Evolutionary conservation across 2,329 filamentous ascomycete species (phyloP), one percentile per base, ranked within the genome.

Genomic region (Epichloe hybrida): DNA sequence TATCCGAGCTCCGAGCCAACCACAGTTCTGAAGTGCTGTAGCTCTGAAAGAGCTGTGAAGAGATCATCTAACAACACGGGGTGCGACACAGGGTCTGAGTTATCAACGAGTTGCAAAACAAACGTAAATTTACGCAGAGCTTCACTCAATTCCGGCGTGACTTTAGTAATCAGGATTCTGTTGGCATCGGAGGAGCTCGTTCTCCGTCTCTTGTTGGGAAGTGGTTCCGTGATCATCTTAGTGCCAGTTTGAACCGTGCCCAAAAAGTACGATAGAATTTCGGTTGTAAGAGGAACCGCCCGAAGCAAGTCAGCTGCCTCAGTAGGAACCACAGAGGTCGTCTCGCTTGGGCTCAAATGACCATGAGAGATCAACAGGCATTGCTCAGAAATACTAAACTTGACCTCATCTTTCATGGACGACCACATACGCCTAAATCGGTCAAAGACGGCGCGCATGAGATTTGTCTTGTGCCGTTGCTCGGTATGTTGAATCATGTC

Each of bases 1-100:
- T 97, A 97, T 15, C 89, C 88, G 54, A 96, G 77, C 62, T 94
- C 90, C 0, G 89, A 91, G 41, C 86, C 83, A 27, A 90, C 81
- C 52, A 91, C 80, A 27, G 81, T 79, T 63, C 87, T 85, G 64
- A 93, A 86, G 54, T 88, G 84, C 59, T 95, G 89, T 23, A 98
- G 75, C 61, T 95, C 87, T 5, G 84, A 83, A n/a, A 98, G 77
- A 0, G 87, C 78, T 51, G 84, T 82, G 69, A 97, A 98, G 3
- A 98, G 73, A 31, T 80, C 81, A 53, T 82, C 81, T 5, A 95
- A 75, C 39, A 98, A 73, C 60, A 87, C 80, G 0, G 86, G 80
- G 62, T 95, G 86, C 34, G 80, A 76, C 51, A 81, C 82, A 0
- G 88, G 85, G 44, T 81, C 77, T 3, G 89, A 91, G 46, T 79